A percentile compares a stretch with the other conserved stretches of the same genome.
phyloP scores from a whole-genome alignment of 495 filamentous ascomycete genomes.

The Jackrogersella minutella region DNA sequence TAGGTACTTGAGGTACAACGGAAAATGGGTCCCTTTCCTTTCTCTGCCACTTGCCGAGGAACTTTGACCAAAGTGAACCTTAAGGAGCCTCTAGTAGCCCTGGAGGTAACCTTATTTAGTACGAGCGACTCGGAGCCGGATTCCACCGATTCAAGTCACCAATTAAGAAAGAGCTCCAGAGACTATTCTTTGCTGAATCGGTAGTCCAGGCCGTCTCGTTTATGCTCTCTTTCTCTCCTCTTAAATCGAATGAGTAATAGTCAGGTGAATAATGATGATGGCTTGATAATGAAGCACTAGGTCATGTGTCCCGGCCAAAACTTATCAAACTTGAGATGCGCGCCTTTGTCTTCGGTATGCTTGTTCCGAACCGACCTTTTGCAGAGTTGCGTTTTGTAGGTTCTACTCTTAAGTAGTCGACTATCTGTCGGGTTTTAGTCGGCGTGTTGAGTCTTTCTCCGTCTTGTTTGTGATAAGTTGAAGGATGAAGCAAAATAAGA shows the following conservation, averaged over 20 bases:
- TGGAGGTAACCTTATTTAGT: constrained; percentile 36
- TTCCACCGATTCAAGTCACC: constrained; percentile 31
- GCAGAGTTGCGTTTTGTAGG: background rate
- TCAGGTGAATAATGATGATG: constrained; percentile 42
- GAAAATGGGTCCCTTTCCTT: constrained; percentile 5
- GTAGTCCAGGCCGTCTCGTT: constrained; percentile 11
- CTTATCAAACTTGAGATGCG: constrained; percentile 15
- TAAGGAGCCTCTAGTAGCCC: constrained; percentile 18
- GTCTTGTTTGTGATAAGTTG: background rate
- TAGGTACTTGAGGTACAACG: constrained; percentile 31
- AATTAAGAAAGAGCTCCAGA: constrained; percentile 24
- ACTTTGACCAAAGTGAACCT: constrained; percentile 24
- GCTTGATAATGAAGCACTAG: constrained; percentile 41
- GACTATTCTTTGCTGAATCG: constrained; percentile 15
- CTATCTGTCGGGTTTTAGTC: constrained; percentile 20
- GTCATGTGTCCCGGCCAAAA: constrained; percentile 34
- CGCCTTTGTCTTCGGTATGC: constrained; percentile 28
- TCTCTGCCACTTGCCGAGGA: constrained; percentile 26
- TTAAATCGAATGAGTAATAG: constrained; percentile 31
- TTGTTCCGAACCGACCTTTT: constrained; percentile 25
- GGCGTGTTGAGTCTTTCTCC: constrained; percentile 15
- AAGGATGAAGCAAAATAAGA: constrained; percentile 13
- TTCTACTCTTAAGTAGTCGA: too few relatives aligned
- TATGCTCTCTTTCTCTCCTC: constrained; percentile 23
- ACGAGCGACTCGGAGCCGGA: constrained; percentile 32